Evolutionary conservation across 805 yeast species (phyloP).

Genomic region (Ogataea nonfermentans): DNA sequence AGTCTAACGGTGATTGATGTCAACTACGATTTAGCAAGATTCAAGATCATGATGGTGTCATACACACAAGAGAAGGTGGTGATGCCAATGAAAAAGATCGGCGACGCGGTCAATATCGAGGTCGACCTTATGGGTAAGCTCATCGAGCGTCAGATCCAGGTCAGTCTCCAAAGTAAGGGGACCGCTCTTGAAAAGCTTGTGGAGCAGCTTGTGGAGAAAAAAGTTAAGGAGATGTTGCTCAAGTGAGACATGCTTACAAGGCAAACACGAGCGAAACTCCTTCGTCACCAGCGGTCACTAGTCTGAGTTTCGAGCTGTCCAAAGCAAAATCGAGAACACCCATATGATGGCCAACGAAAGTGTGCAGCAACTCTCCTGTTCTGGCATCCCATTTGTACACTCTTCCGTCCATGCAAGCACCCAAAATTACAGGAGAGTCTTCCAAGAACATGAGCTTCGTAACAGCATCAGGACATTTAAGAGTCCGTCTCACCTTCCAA

Average conservation of each 20-base stretch:
- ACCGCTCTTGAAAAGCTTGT: slow-evolving; percentile 49
- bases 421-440: slow-evolving; percentile 57
- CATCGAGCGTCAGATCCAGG: slow-evolving; percentile 78
- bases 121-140: slow-evolving; percentile 94
- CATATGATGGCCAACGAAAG: slow-evolving; percentile 89
- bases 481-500: slow-evolving; percentile 79
- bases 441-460: slow-evolving; percentile 71
- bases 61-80: slow-evolving; percentile 85
- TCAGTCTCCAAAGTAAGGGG: slow-evolving; percentile 54
- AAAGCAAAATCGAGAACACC: slow-evolving; percentile 86
- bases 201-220: slow-evolving; percentile 44
- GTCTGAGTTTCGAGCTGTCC: slow-evolving; percentile 60
- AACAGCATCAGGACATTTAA: slow-evolving; percentile 75
- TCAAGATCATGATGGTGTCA: slow-evolving; percentile 86
- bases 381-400: slow-evolving; percentile 87
- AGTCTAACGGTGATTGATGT: slow-evolving; percentile 85
- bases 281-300: slow-evolving; percentile 95
- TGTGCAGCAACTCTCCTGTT: slow-evolving; percentile 73
- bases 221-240: slow-evolving; percentile 28
- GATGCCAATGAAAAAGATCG: slow-evolving; percentile 61
- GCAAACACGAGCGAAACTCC: slow-evolving; percentile 82
- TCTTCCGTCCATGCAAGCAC: slow-evolving; percentile 80
- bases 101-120: slow-evolving; percentile 79
- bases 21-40: slow-evolving; percentile 52
- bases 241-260: slow-evolving; percentile 12